A percentile compares a stretch with the other conserved stretches of the same genome.
Conservation (phyloP, 1,284 basidiomycete genomes). For the Meira nashicola region DNA sequence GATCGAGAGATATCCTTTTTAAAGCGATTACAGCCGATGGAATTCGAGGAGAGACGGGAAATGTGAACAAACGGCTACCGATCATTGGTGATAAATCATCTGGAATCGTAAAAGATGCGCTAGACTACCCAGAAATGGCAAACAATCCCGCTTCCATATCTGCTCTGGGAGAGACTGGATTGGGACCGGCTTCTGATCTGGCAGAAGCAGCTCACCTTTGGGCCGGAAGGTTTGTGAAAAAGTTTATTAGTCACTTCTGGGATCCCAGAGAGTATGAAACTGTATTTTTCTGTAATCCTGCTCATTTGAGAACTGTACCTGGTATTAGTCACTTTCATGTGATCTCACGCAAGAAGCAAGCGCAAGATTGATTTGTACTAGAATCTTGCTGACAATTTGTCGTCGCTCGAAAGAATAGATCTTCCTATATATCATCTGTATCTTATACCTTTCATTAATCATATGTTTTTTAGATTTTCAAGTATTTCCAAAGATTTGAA, state of each 20-base stretch:
- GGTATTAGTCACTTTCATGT: conserved; percentile 13
- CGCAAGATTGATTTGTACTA: background rate
- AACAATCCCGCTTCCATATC: background rate
- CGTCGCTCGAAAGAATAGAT: no score
- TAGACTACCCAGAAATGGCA: background rate
- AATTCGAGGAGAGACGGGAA: conserved; percentile 31
- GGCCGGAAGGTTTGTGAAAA: conserved; percentile 21
- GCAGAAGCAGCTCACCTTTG: conserved; percentile 22
- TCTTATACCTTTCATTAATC: no score
- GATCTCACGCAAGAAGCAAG: background rate
- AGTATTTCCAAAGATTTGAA: no score
- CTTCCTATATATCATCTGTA: no score
- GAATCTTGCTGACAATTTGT: no score
- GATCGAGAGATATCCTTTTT: conserved; percentile 20
- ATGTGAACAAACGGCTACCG: conserved; percentile 4
- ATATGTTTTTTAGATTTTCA: no score
- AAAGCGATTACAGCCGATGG: conserved; percentile 32
- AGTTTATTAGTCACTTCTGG: conserved; percentile 23
- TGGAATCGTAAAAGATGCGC: conserved; percentile 9
- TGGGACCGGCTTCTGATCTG: background rate
- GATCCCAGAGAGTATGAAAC: conserved; percentile 19
- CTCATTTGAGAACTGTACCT: conserved; percentile 27
- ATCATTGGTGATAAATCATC: conserved; percentile 8
- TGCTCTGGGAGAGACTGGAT: conserved; percentile 13
- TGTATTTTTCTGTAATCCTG: conserved; percentile 39